Percentiles rank a stretch among this genome's conserved stretches.
These are phyloP conservation scores for Glebionis coronaria DNA, from an alignment of 129 eudicot species.

Conservation along the genomic window DNA sequence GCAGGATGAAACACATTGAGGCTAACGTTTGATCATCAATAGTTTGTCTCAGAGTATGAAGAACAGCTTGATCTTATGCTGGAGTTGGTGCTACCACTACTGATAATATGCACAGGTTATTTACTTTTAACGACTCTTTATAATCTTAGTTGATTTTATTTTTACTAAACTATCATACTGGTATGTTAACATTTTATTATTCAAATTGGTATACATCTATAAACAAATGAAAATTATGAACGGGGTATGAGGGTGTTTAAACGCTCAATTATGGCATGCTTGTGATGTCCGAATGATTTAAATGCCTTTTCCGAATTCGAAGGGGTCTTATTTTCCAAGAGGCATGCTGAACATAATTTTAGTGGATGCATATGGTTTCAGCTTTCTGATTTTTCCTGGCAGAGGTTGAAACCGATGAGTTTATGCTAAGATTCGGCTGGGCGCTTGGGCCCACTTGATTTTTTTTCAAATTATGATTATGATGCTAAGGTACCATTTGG, in stretches of 20 bases:
- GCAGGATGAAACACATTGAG: too few species aligned
- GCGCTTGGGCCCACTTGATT: conserved; percentile 61
- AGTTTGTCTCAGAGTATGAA: too few species aligned
- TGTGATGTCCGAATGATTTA: conserved; percentile 76
- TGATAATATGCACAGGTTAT: too few species aligned
- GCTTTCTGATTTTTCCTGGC: conserved; percentile 57
- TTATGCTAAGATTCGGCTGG: conserved; percentile 48
- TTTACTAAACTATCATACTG: too few species aligned
- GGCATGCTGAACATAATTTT: conserved; percentile 78
- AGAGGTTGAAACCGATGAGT: conserved; percentile 67
- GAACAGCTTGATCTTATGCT: too few species aligned
- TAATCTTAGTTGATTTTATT: too few species aligned
- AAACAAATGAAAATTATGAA: conserved; percentile 23
- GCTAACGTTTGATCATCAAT: too few species aligned
- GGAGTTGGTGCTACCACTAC: too few species aligned
- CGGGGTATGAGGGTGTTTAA: conserved; percentile 44
- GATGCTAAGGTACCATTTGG: conserved; percentile 27
- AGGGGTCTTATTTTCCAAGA: conserved; percentile 65
- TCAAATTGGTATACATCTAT: background rate
- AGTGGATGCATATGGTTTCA: conserved; percentile 46
- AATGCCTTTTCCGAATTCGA: conserved; percentile 55
- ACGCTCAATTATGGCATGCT: conserved; percentile 70
- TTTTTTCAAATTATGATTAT: conserved; percentile 37
- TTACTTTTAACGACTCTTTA: too few species aligned
- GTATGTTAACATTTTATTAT: too few species aligned